phyloP scores from a whole-genome alignment of 2,329 filamentous ascomycete genomes.

The Penicillium brasilianum region DNA sequence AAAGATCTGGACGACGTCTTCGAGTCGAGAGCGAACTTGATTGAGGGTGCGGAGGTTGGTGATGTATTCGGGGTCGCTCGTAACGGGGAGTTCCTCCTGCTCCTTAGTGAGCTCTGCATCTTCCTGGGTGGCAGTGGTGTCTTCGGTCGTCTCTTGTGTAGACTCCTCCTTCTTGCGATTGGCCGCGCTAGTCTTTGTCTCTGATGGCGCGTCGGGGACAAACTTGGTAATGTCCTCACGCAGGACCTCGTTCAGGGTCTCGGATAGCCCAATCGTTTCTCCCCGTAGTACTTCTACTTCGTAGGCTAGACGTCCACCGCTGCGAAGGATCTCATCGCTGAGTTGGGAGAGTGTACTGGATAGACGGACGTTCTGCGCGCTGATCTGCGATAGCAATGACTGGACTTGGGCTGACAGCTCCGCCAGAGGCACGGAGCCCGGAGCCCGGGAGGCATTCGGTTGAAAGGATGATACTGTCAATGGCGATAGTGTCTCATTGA shows the following conservation, averaged over 20 bases:
- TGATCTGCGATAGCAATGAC: constrained; percentile 82
- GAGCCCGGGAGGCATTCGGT: constrained; percentile 45
- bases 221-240: constrained; percentile 75
- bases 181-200: background rate
- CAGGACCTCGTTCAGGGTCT: constrained; percentile 74
- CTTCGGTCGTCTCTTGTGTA: constrained; percentile 9
- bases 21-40: constrained; percentile 80
- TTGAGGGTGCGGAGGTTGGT: constrained; percentile 80
- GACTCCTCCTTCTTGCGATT: constrained; percentile 9
- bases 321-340: constrained; percentile 92
- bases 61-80: constrained; percentile 69
- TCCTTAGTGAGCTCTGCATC: background rate
- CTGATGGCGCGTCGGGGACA: constrained; percentile 54
- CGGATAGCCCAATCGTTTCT: constrained; percentile 79
- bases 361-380: constrained; percentile 82
- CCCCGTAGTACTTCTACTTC: constrained; percentile 93
- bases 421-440: constrained; percentile 65
- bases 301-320: constrained; percentile 85
- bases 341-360: constrained; percentile 82
- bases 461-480: constrained; percentile 59
- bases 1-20: constrained; percentile 87
- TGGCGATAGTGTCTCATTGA: constrained; percentile 78
- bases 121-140: constrained; percentile 8
- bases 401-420: constrained; percentile 82
- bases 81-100: constrained; percentile 8